phyloP scores from a whole-genome alignment of 1,139 yeast genomes.

The Hanseniaspora uvarum region DNA sequence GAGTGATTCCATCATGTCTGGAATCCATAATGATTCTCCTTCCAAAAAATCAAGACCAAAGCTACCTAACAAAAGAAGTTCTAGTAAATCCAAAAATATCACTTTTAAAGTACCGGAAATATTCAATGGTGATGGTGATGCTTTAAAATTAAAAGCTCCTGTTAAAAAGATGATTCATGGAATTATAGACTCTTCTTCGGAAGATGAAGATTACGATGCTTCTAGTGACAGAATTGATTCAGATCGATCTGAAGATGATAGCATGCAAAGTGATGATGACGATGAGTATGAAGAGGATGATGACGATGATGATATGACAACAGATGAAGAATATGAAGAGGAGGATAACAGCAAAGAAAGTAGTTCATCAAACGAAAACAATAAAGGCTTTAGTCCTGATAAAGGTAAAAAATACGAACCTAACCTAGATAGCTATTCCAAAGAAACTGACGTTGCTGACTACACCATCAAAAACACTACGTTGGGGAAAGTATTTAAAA shows the following conservation, averaged over 20 bases:
- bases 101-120: conserved; percentile 7
- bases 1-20: conserved; percentile 34
- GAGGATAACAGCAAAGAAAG: conserved; percentile 16
- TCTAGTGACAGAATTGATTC: neutral
- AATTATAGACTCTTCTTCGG: neutral
- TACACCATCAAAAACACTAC: conserved; percentile 66
- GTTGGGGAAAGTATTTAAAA: conserved; percentile 56
- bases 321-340: conserved; percentile 25
- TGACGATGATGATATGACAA: conserved; percentile 27
- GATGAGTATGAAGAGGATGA: conserved; percentile 23
- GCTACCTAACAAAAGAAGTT: neutral
- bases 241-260: conserved; percentile 18
- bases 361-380: conserved; percentile 13
- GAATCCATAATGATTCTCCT: neutral
- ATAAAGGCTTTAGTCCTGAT: conserved; percentile 22
- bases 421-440: conserved; percentile 40
- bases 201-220: conserved; percentile 13
- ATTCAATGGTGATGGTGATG: conserved; percentile 4
- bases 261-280: conserved; percentile 20
- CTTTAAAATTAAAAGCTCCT: neutral
- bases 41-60: neutral
- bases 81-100: neutral
- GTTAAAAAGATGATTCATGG: conserved; percentile 14
- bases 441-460: conserved; percentile 50
- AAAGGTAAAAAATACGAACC: conserved; percentile 49